phyloP scores from a whole-genome alignment of 2,329 filamentous ascomycete species.

The Pezicula neosporulosa region DNA sequence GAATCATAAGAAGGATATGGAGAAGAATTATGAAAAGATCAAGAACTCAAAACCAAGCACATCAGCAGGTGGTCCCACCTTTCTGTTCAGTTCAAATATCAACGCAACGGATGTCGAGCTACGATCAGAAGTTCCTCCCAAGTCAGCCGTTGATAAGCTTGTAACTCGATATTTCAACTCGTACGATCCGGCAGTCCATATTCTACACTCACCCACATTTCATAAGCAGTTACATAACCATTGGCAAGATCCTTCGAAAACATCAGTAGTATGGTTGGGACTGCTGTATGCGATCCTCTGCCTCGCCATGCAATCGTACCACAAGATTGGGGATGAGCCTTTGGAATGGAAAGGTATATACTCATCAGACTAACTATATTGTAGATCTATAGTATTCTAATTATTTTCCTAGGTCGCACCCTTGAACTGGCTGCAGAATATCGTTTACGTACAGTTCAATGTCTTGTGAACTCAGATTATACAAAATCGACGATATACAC shows the following conservation, averaged over 20 bases:
- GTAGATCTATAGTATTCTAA: conserved; percentile 36
- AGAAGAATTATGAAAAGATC: conserved; percentile 76
- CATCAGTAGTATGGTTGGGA: conserved; percentile 74
- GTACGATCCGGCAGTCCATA: conserved; percentile 64
- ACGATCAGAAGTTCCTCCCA: conserved; percentile 74
- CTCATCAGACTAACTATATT: conserved; percentile 12
- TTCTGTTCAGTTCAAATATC: conserved; percentile 71
- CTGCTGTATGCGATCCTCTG: conserved; percentile 74
- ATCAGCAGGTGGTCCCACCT: conserved; percentile 64
- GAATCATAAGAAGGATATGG: conserved; percentile 83
- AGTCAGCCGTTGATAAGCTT: conserved; percentile 78
- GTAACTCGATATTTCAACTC: conserved; percentile 91
- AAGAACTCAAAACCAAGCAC: conserved; percentile 61
- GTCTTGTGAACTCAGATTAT: conserved; percentile 72
- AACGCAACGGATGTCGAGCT: conserved; percentile 73
- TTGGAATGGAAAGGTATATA: conserved; percentile 68
- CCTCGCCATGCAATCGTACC: conserved; percentile 74
- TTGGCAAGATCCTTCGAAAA: conserved; percentile 71
- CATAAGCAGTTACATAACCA: conserved; percentile 63
- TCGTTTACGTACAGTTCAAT: conserved; percentile 72
- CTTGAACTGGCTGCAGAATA: conserved; percentile 61
- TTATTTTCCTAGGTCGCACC: conserved; percentile 31
- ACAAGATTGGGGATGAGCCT: conserved; percentile 76
- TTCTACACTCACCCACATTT: conserved; percentile 83
- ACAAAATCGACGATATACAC: conserved; percentile 72